Percentiles rank a stretch among this genome's conserved stretches.
Evolutionary conservation across 345 rosid genomes (phyloP).

Genomic region (Salix caprea): DNA sequence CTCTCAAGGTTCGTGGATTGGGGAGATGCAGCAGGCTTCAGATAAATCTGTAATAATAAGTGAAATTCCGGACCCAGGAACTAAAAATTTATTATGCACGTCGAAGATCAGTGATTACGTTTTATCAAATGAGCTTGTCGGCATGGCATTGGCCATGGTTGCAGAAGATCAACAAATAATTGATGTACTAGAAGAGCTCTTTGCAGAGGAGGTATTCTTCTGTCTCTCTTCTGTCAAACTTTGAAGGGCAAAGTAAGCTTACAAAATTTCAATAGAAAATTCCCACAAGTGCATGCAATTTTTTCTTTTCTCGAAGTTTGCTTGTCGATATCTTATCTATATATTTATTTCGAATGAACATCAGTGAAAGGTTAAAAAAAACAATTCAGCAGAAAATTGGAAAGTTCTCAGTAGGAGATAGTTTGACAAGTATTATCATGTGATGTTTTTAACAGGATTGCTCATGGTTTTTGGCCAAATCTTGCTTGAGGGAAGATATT

Average conservation of each 20-base stretch:
- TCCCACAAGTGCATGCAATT: neutral
- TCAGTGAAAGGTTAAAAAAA: neutral
- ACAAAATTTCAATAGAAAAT: neutral
- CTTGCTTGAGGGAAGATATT: no score
- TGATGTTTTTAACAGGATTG: neutral
- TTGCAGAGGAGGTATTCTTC: conserved; percentile 61
- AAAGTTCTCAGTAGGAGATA: neutral
- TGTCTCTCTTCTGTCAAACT: neutral
- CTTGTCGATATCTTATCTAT: neutral
- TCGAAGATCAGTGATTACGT: conserved; percentile 74
- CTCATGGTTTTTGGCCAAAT: no score
- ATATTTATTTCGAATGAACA: neutral
- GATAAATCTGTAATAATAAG: conserved; percentile 56
- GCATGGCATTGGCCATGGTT: conserved; percentile 84
- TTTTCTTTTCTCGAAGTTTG: neutral
- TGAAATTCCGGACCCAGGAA: conserved; percentile 82
- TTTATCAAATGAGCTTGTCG: conserved; percentile 67
- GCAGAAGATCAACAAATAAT: conserved; percentile 75
- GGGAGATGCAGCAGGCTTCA: conserved; percentile 81
- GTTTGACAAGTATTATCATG: neutral
- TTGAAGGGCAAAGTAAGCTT: neutral
- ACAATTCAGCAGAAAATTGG: neutral
- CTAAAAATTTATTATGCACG: conserved; percentile 58
- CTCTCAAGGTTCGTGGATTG: conserved; percentile 64
- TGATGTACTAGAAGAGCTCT: conserved; percentile 63